Evolutionary conservation across 345 rosid species (phyloP).

Genomic region (Brassica rapa): DNA sequence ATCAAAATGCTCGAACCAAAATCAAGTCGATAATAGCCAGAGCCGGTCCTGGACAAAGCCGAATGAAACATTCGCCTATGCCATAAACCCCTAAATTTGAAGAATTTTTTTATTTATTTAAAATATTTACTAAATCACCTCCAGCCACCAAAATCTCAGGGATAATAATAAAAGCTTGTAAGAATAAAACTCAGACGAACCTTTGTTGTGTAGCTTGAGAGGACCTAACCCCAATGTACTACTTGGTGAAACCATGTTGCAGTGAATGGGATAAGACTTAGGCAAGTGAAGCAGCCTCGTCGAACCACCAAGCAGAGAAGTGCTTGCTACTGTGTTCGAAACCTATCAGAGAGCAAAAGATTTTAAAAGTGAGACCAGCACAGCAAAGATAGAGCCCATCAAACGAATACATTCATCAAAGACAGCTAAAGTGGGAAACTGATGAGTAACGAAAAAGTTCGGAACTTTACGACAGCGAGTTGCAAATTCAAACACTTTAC

Average conservation of each 20-base stretch:
- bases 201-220: constrained; percentile 41
- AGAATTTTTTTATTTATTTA: no score
- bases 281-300: constrained; percentile 35
- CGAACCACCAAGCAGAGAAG: constrained; percentile 37
- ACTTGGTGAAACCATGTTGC: constrained; percentile 31
- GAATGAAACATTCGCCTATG: no score
- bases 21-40: not conserved
- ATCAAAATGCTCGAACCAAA: constrained; percentile 6
- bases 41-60: no score
- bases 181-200: constrained; percentile 44
- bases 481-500: not conserved
- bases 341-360: constrained; percentile 19
- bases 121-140: no score
- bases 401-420: not conserved
- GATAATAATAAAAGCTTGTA: not conserved
- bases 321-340: constrained; percentile 34
- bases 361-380: not conserved
- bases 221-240: constrained; percentile 24
- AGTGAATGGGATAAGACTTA: constrained; percentile 30
- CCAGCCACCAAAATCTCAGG: no score
- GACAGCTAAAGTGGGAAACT: not conserved
- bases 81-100: not conserved
- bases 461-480: constrained; percentile 1
- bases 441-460: not conserved
- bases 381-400: not conserved